Evolutionary conservation across 176 grass and related monocot genomes (phyloP).

Genomic region (Phyllostachys edulis): DNA sequence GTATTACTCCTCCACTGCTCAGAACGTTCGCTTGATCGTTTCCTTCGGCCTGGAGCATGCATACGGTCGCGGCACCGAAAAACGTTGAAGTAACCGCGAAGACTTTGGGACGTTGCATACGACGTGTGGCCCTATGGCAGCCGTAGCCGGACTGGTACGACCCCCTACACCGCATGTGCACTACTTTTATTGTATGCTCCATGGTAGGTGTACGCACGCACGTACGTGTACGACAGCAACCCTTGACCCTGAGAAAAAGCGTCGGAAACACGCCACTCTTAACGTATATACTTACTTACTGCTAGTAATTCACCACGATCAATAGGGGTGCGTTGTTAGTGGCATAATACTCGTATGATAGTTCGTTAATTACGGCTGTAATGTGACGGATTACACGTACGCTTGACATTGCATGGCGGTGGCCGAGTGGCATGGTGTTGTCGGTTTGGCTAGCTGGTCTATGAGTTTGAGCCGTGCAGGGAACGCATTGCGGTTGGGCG

Average conservation of each 20-base stretch:
- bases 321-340: neutral
- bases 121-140: neutral
- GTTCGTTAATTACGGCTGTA: neutral
- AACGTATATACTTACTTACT: neutral
- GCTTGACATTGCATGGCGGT: neutral
- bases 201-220: neutral
- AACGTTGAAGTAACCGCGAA: conserved; percentile 13
- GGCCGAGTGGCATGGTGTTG: neutral
- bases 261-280: conserved; percentile 5
- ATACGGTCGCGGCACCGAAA: neutral
- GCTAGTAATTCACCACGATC: neutral
- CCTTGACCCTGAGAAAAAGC: conserved; percentile 13
- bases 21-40: neutral
- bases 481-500: conserved; percentile 29
- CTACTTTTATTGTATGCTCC: neutral
- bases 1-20: neutral
- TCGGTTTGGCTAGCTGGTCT: neutral
- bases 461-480: neutral
- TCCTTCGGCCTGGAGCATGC: neutral
- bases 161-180: neutral
- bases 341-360: neutral
- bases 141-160: neutral
- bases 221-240: conserved; percentile 3
- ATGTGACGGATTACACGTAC: neutral
- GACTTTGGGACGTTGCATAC: neutral